Evolutionary conservation across 2,329 filamentous ascomycete genomes (phyloP).

Genomic region (Camillea tinctor): DNA sequence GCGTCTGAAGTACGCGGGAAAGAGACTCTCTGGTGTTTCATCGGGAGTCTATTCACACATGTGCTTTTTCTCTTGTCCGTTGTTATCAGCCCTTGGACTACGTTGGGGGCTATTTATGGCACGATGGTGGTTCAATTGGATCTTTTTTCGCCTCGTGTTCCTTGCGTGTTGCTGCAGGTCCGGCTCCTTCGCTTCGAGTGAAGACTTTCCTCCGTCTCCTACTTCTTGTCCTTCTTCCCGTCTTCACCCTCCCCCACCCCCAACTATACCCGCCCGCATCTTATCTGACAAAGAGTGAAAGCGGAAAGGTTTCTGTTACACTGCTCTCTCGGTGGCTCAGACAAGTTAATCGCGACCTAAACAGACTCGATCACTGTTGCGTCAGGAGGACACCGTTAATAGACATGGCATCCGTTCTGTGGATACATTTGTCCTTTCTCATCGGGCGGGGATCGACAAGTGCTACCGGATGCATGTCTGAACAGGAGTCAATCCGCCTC

Average conservation of each 20-base stretch:
- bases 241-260: neutral
- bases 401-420: neutral
- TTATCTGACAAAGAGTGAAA: neutral
- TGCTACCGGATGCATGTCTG: neutral
- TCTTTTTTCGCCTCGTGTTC: neutral
- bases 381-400: neutral
- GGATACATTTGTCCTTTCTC: neutral
- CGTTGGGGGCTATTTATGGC: neutral
- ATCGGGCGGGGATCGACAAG: neutral
- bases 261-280: neutral
- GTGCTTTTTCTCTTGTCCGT: neutral
- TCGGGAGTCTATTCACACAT: neutral
- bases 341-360: neutral
- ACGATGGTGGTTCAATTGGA: neutral
- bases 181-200: neutral
- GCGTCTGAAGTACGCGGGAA: neutral
- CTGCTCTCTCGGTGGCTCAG: neutral
- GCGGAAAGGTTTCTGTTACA: neutral
- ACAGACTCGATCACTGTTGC: neutral
- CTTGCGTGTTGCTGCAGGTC: neutral
- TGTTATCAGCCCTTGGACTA: neutral
- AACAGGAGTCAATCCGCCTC: neutral
- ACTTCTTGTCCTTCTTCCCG: neutral
- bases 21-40: neutral
- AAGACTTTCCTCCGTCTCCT: neutral